Base-by-base conservation (phyloP, 305 asterid species). In the Ilex paraguariensis region DNA sequence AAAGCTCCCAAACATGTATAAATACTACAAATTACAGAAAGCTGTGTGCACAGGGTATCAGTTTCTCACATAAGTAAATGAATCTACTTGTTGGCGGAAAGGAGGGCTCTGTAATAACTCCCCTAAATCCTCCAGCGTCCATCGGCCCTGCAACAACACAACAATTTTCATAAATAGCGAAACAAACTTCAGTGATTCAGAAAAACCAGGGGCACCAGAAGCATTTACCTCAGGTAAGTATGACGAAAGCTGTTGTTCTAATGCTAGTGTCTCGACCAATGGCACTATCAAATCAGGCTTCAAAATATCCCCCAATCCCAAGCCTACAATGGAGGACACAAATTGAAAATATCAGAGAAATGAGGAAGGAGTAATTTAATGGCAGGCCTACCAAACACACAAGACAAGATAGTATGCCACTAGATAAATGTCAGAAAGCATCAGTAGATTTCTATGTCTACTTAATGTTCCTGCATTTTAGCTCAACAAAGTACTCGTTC, bases 81-180 rank as follows among this genome's bases (percentile, higher is more conserved):
- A 86, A 79, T 93, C 97, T 45, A 87, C 77, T 75, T 90, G 96
- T 68, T 93, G 97, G 75, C 95, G 96, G 73, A 90, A 93, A 59
- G 92, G 97, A 36, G 95, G 86, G 70, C 96, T 87, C 79, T 90
- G 95, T 57, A 93, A 75, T 80, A 93, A 75, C 73, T 93, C 99
- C 68, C 86, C 60, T 36, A 93, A 64, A 68, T 84, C 97, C 54
- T 88, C 86, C 1, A 90, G 77, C 17, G 95, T 87, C 96, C 96
- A 87, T 40, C 68, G 73, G 11, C 97, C 97, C 95, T 90, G 81
- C 65, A 75, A 73, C 51, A 45, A 59, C 68, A 51, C 58, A 21
- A 21, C 28, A 21, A 21, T 21, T 1, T 21, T 21, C 28, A 21
- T 21, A 21, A 21, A 21, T 21, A 21, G 28, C 2, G 28, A 21